Base-by-base conservation (phyloP, 75 land plant species). In the Adiantum capillusveneris region DNA sequence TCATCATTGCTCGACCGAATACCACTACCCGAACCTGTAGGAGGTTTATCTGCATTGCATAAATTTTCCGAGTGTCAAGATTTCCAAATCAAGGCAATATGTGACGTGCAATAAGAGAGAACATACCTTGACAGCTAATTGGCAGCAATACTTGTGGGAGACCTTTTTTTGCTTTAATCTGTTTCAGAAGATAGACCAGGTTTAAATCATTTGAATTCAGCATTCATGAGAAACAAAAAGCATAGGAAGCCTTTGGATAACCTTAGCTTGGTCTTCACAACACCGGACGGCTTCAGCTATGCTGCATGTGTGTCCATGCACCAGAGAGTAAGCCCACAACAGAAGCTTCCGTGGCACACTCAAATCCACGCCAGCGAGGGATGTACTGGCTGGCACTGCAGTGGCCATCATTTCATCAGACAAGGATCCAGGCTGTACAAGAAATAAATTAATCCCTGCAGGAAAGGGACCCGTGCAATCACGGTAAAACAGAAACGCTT, bases 201-300 rank as follows among this genome's bases (percentile, higher is more conserved):
- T n/a, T 17, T 18, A 46, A 6, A 21, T 46, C 22, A 46, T 14
- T 9, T 41, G 14, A 9, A 41, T 14, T 21, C 12, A 17, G 14
- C 14, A 18, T 18, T 2, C 22, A 6, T 14, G 17, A 46, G 14
- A 18, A 3, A 46, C 50, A 46, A 46, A 46, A 6, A 17, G 50
- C 5, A n/a, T 6, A 18, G 6, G 29, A 25, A 24, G 25, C 1
- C 14, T 2, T 22, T 6, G 25, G 25, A 53, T 6, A 26, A 89
- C 90, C 96, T 90, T 95, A 6, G 66, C 68, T 70, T 72, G 83
- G 51, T 95, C 99, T 71, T 95, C 99, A 62, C 99, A 95, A 49
- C 76, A 70, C 67, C 90, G 90, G 25, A 95, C 82, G 57, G 78
- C 92, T 45, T 59, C 66, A 7, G 77, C 73, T 21, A 95, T 78